Evolutionary conservation across 2,329 filamentous ascomycete genomes (phyloP), one percentile per base, ranked within the genome.

Genomic region (Aspergillus ochraceoroseus): DNA sequence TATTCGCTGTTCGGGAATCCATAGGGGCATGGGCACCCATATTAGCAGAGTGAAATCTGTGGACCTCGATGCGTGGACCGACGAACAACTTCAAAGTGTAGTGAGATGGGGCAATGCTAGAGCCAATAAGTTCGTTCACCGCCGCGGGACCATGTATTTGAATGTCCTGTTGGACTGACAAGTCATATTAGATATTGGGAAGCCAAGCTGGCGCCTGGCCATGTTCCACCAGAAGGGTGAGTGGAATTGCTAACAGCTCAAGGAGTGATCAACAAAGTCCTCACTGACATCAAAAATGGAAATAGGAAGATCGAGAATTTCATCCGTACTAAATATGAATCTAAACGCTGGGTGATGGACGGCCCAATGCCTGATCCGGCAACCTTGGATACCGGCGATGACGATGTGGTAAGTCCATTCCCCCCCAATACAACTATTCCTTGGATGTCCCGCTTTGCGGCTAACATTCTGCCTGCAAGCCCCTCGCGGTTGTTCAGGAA

Each of bases 291-390:
- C 29, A 9, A 11, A 13, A 17, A 14, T 35, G 41, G 14, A 14
- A 22, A 38, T 45, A 77, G 74, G 53, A 98, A 98, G 76, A 96
- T 98, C 56, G 92, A 98, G 76, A 98, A 96, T 73, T 98, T 98
- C 61, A 96, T 98, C 57, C 82, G 92, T 53, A 98, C 94, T 41
- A 98, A 98, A 68, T 98, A 98, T 67, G 92, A 98, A 65, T 85
- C 92, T 38, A 96, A 95, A 77, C 78, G 94, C 70, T 98, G 92
- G 92, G 85, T 88, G n/a, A 96, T 96, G 89, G 92, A 98, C 46
- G 92, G 92, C 1, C 82, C 81, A 4, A 90, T 94, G 61, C 94
- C 94, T 4, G 88, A 96, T 62, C 92, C 94, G n/a, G 76, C 86
- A 2, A 86, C 85, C 1, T 69, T 98, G 36, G 87, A 94, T 61